Evolutionary conservation across 306 rosid species (phyloP), one percentile per base, ranked within the genome.

Genomic region (Luffa aegyptiaca): DNA sequence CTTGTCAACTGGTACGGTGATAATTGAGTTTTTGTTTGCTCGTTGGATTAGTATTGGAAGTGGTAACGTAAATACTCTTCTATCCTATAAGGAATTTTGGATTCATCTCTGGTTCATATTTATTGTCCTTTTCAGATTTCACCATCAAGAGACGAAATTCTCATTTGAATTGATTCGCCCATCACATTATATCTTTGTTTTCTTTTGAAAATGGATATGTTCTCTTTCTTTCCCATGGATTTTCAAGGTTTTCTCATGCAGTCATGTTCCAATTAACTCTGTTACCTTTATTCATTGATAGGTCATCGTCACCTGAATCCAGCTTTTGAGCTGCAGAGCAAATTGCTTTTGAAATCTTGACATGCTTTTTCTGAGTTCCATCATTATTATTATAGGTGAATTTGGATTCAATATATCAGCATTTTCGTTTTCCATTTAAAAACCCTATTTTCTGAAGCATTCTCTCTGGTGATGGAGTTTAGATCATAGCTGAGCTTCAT

Each of bases 251-350:
- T 71, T 70, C 18, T 42, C 75, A 44, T 69, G 73, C 73, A 39
- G 51, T 20, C 76, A 42, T 70, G 13, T 9, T 42, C 37, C 8
- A 5, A 21, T 11, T 45, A 70, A 82, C 86, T 86, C 77, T 78
- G 79, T 78, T 87, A 79, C 89, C 87, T 84, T 86, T 66, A 3
- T 66, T 66, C 86, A 52, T 83, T 90, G 77, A 80, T 84, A 86
- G 93, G 95, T 84, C 87, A 85, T 84, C 86, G 81, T 86, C 91
- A 88, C 90, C 83, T 82, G 89, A 79, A 82, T 81, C 91, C 87
- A 81, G 79, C 77, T 79, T 70, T 84, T 76, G 80, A 89, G 77
- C 86, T 84, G 87, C 84, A 88, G 85, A 86, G 89, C 82, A 80
- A 86, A 90, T 84, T 83, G 63, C 86, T 83, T 52, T 77, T 80